These are phyloP conservation scores for Tetracladium setigerum DNA, from an alignment of 495 filamentous ascomycete species.

Conservation along the genomic window DNA sequence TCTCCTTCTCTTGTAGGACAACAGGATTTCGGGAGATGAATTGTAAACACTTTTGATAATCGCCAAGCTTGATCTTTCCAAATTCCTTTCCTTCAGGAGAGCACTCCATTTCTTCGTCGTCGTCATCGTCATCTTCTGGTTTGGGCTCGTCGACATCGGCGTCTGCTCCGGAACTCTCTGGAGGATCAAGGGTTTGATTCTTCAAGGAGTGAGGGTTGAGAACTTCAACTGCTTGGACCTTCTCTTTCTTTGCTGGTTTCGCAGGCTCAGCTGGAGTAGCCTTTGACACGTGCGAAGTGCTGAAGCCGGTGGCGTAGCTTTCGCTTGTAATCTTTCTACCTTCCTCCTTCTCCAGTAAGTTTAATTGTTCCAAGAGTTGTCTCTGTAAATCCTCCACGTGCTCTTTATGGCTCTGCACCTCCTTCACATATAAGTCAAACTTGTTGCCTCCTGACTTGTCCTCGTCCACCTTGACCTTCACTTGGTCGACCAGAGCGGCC, in stretches of 20 bases:
- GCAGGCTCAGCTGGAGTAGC: conserved; percentile 28
- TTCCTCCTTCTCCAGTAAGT: conserved; percentile 80
- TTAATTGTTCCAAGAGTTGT: conserved; percentile 63
- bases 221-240: conserved; percentile 58
- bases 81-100: conserved; percentile 72
- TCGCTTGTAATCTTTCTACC: conserved; percentile 90
- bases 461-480: conserved; percentile 81
- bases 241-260: conserved; percentile 34
- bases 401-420: conserved; percentile 63
- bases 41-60: conserved; percentile 63
- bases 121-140: conserved; percentile 46
- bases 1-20: conserved; percentile 80
- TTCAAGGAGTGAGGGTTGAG: conserved; percentile 57
- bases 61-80: conserved; percentile 63
- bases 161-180: conserved; percentile 47
- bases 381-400: conserved; percentile 74
- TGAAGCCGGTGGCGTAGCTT: conserved; percentile 83
- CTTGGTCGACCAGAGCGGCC: conserved; percentile 82
- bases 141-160: conserved; percentile 47
- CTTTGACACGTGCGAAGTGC: conserved; percentile 71
- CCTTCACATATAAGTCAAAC: conserved; percentile 64
- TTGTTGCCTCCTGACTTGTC: conserved; percentile 52
- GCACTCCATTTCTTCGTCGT: conserved; percentile 67
- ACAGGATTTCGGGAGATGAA: conserved; percentile 70
- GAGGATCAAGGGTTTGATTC: background rate